Conservation (phyloP, 2,329 filamentous ascomycete species). For the Sclerotiophoma versabilis region DNA sequence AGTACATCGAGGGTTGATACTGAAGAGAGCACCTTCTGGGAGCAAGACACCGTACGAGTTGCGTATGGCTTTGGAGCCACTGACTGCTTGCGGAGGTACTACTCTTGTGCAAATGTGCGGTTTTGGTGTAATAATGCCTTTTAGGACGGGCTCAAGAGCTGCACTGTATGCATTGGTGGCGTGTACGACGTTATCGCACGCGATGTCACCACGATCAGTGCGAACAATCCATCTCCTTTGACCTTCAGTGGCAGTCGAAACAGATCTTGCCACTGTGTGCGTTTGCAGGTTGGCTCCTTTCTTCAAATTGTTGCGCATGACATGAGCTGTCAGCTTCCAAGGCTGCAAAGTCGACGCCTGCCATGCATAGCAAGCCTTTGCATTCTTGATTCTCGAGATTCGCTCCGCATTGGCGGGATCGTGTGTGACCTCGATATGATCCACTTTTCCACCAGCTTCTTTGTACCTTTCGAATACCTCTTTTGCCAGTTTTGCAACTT, state of each 20-base stretch:
- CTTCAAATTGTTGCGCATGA: conserved; percentile 34
- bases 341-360: conserved; percentile 36
- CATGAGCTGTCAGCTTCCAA: conserved; percentile 37
- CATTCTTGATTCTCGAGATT: conserved; percentile 27
- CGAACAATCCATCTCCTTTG: conserved; percentile 27
- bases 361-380: conserved; percentile 36
- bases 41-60: conserved; percentile 46
- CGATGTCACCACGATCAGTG: conserved; percentile 29
- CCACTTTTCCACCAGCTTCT: conserved; percentile 29
- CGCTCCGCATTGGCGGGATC: conserved; percentile 26
- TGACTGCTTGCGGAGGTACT: conserved; percentile 27
- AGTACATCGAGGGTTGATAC: conserved; percentile 43
- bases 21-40: conserved; percentile 38
- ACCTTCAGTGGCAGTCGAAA: conserved; percentile 6
- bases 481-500: conserved; percentile 29
- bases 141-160: conserved; percentile 30
- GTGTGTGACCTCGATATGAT: conserved; percentile 31
- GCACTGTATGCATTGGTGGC: conserved; percentile 38
- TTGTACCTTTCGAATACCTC: conserved; percentile 30
- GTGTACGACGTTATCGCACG: conserved; percentile 31
- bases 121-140: conserved; percentile 35
- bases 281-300: conserved; percentile 34
- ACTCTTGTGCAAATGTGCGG: conserved; percentile 40
- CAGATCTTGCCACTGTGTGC: conserved; percentile 23
- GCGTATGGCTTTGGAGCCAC: conserved; percentile 28